phyloP scores from a whole-genome alignment of 768 basidiomycete species.

The Lactarius sp. region DNA sequence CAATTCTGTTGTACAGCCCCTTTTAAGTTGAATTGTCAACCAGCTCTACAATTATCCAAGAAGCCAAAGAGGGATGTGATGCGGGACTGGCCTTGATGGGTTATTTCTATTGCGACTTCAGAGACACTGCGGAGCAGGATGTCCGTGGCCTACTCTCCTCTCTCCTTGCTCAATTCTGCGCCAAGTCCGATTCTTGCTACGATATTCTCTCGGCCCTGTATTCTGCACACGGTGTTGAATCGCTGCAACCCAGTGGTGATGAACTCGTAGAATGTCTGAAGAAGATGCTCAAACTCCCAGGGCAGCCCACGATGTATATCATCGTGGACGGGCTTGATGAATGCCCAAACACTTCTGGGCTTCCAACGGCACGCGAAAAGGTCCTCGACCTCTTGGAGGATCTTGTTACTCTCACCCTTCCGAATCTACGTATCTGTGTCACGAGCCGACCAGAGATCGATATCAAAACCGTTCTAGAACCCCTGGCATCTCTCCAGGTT shows the following conservation, averaged over 20 bases:
- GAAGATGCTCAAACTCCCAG: background rate
- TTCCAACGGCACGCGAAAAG: background rate
- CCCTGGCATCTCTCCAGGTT: background rate
- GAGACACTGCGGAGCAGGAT: background rate
- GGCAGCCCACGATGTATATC: background rate
- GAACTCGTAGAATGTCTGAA: background rate
- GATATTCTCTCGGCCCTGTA: background rate
- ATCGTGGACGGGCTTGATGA: constrained; percentile 12
- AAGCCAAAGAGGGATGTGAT: background rate
- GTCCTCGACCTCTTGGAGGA: background rate
- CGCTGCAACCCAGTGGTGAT: background rate
- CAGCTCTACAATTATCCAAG: constrained; percentile 6
- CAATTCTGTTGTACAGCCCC: too few relatives aligned
- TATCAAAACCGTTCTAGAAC: background rate
- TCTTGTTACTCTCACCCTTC: background rate
- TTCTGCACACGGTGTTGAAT: background rate
- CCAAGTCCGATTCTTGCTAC: background rate
- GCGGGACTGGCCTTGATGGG: background rate
- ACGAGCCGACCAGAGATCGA: constrained; percentile 5
- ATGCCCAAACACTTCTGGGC: background rate
- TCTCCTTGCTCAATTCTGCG: background rate
- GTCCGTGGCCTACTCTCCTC: background rate
- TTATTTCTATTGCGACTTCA: background rate
- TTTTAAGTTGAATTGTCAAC: too few relatives aligned
- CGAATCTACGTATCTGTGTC: constrained; percentile 1